Conservation (phyloP, 371 early-diverging fungal genomes). For the Amoeboaphelidium protococcarum region DNA sequence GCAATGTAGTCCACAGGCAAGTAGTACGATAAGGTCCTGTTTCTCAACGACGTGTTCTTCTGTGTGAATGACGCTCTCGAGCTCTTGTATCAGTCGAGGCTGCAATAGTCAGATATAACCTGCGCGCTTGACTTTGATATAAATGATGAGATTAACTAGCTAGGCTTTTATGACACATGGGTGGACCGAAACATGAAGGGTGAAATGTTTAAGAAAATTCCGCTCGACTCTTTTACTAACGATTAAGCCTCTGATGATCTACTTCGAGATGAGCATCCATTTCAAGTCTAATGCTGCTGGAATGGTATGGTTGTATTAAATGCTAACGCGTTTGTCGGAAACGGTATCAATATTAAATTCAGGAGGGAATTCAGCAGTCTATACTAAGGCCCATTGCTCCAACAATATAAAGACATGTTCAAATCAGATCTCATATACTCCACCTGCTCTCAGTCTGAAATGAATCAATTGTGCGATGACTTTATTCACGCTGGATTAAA, state of each 20-base stretch:
- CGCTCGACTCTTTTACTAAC: slow-evolving; percentile 6
- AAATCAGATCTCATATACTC: too few species aligned
- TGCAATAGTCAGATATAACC: slow-evolving; percentile 12
- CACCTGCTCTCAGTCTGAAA: too few species aligned
- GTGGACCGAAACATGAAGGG: slow-evolving; percentile 19
- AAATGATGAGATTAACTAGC: slow-evolving; percentile 1
- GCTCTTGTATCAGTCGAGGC: slow-evolving; percentile 12
- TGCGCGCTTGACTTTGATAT: slow-evolving; percentile 18
- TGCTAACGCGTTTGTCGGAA: slow-evolving; percentile 9
- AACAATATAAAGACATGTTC: too few species aligned
- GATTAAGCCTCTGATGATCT: slow-evolving; percentile 5
- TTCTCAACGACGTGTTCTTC: slow-evolving; percentile 19
- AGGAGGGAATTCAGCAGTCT: too few species aligned
- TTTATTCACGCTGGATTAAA: slow-evolving; percentile 12
- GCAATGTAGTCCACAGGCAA: neutral
- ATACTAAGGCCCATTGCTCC: too few species aligned
- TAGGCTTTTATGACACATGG: slow-evolving; percentile 18
- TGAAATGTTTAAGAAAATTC: too few species aligned
- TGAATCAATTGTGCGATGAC: slow-evolving; percentile 18
- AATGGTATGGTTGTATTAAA: slow-evolving; percentile 18
- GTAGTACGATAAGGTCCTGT: slow-evolving; percentile 7
- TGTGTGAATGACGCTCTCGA: slow-evolving; percentile 19
- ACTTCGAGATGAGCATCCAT: slow-evolving; percentile 8
- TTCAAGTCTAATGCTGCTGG: slow-evolving; percentile 23
- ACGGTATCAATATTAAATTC: too few species aligned